Conservation (phyloP, 1,284 basidiomycete genomes). For the Amylostereum areolatum region DNA sequence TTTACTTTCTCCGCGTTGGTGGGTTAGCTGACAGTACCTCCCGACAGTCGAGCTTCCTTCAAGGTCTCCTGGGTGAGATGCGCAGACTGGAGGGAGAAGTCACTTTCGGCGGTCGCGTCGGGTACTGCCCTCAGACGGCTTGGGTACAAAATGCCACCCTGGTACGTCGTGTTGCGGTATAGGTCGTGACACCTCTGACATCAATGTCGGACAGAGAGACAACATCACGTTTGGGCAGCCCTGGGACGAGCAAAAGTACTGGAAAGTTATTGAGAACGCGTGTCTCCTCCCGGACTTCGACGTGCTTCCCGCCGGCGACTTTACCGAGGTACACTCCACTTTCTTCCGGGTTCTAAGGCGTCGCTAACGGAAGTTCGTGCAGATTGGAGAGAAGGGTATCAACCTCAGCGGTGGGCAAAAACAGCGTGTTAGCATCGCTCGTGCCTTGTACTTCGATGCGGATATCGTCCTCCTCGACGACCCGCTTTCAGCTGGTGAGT, state of each 20-base stretch:
- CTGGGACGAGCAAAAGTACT: slow-evolving; percentile 65
- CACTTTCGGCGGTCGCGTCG: slow-evolving; percentile 63
- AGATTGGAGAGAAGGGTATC: slow-evolving; percentile 44
- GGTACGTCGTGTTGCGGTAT: slow-evolving; percentile 23
- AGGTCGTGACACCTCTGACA: slow-evolving; percentile 15
- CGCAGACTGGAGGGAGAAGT: slow-evolving; percentile 46
- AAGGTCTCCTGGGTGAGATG: slow-evolving; percentile 76
- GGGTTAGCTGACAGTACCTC: slow-evolving; percentile 7
- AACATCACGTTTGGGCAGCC: slow-evolving; percentile 65
- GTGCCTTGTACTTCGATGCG: slow-evolving; percentile 80
- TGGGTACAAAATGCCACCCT: slow-evolving; percentile 87
- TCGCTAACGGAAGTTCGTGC: not conserved
- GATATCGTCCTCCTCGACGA: slow-evolving; percentile 88
- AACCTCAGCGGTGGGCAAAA: slow-evolving; percentile 80
- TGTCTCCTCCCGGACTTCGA: slow-evolving; percentile 69
- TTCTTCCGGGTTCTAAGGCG: not conserved
- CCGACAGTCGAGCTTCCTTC: slow-evolving; percentile 56
- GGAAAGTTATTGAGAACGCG: slow-evolving; percentile 55
- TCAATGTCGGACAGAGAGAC: slow-evolving; percentile 34
- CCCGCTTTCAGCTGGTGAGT: slow-evolving; percentile 53
- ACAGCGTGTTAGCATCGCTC: slow-evolving; percentile 71
- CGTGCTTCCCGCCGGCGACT: slow-evolving; percentile 76
- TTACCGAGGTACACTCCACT: slow-evolving; percentile 77
- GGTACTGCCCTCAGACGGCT: slow-evolving; percentile 80
- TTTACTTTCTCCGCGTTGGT: slow-evolving; percentile 11